A percentile compares a stretch with the other conserved stretches of the same genome.
These are phyloP conservation scores for Herpetospermum pedunculosum DNA, from an alignment of 306 rosid genomes.

Conservation along the genomic window DNA sequence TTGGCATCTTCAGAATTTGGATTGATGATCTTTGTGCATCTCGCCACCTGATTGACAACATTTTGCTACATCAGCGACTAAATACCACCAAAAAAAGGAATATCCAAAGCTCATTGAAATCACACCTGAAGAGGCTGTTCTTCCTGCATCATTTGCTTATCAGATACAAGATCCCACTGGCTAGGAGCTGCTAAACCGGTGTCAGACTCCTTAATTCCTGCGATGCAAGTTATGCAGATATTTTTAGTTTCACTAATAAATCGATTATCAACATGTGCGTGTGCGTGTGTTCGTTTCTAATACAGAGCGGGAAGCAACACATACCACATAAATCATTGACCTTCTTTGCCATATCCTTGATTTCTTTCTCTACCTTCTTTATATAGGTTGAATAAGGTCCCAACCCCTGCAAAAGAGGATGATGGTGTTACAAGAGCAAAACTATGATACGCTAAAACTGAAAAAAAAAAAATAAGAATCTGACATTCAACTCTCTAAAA, in stretches of 20 bases:
- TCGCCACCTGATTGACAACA: slow-evolving; percentile 60
- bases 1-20: slow-evolving; percentile 98
- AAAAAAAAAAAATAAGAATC: neutral
- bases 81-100: neutral
- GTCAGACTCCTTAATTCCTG: slow-evolving; percentile 98
- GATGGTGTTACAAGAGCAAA: neutral
- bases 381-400: slow-evolving; percentile 85
- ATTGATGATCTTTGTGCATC: slow-evolving; percentile 94
- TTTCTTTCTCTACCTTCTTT: slow-evolving; percentile 83
- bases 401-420: slow-evolving; percentile 52
- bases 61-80: slow-evolving; percentile 13
- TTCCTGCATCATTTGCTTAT: slow-evolving; percentile 99
- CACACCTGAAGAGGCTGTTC: slow-evolving; percentile 98
- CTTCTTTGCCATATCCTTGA: slow-evolving; percentile 92
- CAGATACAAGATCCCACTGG: slow-evolving; percentile 99
- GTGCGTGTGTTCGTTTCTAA: neutral
- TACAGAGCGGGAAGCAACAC: neutral
- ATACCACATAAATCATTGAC: slow-evolving; percentile 89
- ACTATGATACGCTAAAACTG: no score
- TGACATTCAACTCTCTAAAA: neutral
- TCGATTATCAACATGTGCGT: neutral
- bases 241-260: slow-evolving; percentile 1
- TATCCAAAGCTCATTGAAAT: neutral
- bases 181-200: slow-evolving; percentile 99
- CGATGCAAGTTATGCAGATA: slow-evolving; percentile 2